Conservation (phyloP, 2,329 filamentous ascomycete genomes). For the Colletotrichum euphorbiae region DNA sequence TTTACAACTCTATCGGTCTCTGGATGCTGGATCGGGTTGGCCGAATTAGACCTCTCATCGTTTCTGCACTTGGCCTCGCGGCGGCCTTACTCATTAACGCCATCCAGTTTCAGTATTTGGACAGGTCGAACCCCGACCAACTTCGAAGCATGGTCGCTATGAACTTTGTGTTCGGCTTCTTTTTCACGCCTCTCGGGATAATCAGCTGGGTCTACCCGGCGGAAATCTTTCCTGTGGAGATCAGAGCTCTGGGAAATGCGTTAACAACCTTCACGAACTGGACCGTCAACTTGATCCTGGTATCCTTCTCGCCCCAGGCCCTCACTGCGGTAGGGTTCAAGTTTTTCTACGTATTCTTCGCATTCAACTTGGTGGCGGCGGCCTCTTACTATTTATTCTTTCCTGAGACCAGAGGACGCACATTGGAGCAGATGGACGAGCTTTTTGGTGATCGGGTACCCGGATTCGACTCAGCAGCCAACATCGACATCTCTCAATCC, state of each 20-base stretch:
- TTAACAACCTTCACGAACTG: conserved; percentile 48
- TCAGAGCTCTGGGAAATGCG: conserved; percentile 46
- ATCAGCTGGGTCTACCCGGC: conserved; percentile 55
- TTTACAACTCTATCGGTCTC: conserved; percentile 61
- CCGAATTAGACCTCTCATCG: conserved; percentile 60
- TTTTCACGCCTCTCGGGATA: conserved; percentile 53
- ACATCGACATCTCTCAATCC: background rate
- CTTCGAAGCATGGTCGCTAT: conserved; percentile 48
- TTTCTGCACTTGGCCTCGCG: conserved; percentile 48
- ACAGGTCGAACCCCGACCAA: conserved; percentile 43
- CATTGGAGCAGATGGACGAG: conserved; percentile 52
- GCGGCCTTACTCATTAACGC: conserved; percentile 46
- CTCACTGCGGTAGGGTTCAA: conserved; percentile 55
- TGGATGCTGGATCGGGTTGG: conserved; percentile 58
- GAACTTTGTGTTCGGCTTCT: conserved; percentile 50
- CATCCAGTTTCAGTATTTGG: conserved; percentile 44
- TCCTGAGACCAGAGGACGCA: conserved; percentile 49
- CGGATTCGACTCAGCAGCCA: background rate
- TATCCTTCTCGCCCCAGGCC: conserved; percentile 60
- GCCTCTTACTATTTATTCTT: conserved; percentile 45
- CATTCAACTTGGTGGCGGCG: conserved; percentile 43
- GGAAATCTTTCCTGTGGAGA: conserved; percentile 54
- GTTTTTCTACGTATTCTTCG: conserved; percentile 54
- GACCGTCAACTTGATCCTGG: conserved; percentile 56
- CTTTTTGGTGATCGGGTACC: conserved; percentile 46